phyloP scores from a whole-genome alignment of 1,284 basidiomycete species.

The Tilletia horrida region DNA sequence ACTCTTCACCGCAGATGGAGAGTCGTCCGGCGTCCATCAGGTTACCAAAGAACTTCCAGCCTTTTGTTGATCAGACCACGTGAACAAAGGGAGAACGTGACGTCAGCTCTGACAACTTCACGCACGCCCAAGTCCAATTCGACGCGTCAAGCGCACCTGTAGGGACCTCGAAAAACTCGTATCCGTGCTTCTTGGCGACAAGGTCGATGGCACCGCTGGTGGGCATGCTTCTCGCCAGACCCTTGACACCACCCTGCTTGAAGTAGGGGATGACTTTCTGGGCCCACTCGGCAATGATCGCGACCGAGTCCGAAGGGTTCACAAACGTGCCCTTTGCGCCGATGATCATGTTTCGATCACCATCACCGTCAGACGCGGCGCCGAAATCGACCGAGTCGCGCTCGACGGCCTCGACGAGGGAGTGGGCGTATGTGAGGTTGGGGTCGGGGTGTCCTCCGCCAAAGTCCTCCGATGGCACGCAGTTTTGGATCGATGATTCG shows the following conservation, averaged over 20 bases:
- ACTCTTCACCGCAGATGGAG: constrained; percentile 97
- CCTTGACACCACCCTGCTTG: constrained; percentile 82
- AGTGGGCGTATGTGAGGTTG: constrained; percentile 94
- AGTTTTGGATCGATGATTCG: constrained; percentile 82
- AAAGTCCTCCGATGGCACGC: constrained; percentile 85
- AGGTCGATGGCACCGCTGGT: constrained; percentile 95
- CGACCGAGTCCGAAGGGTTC: constrained; percentile 93
- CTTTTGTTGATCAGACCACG: constrained; percentile 57
- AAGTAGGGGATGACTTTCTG: constrained; percentile 95
- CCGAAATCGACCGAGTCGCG: constrained; percentile 82
- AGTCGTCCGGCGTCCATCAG: constrained; percentile 96
- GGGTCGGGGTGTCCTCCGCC: constrained; percentile 97
- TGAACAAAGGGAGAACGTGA: background rate
- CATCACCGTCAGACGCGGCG: constrained; percentile 94
- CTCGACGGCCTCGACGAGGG: constrained; percentile 89
- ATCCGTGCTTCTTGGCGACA: constrained; percentile 88
- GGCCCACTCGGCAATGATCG: constrained; percentile 95
- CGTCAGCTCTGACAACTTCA: too few relatives aligned
- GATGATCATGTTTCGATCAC: constrained; percentile 99
- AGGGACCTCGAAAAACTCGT: constrained; percentile 92
- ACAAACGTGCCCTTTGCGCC: constrained; percentile 89
- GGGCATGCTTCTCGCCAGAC: constrained; percentile 92
- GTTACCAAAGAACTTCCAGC: constrained; percentile 99
- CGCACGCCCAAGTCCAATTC: too few relatives aligned
- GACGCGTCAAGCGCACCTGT: constrained; percentile 61